A percentile compares a stretch with the other conserved stretches of the same genome.
phyloP scores from a whole-genome alignment of 495 filamentous ascomycete species.

The Apiosordaria backusii region DNA sequence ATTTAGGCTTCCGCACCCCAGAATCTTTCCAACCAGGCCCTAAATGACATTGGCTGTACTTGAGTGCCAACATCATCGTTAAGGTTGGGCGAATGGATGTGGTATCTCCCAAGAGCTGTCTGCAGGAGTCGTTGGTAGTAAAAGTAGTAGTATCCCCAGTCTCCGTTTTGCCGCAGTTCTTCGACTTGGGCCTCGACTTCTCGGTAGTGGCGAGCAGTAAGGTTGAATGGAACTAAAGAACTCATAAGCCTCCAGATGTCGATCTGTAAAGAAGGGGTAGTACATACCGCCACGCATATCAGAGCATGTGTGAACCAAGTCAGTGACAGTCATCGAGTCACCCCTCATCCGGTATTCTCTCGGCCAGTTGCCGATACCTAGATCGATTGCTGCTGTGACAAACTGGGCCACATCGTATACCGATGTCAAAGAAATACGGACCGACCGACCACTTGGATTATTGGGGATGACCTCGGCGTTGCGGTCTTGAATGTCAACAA shows the following conservation, averaged over 20 bases:
- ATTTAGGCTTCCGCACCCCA: constrained; percentile 39
- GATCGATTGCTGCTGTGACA: constrained; percentile 57
- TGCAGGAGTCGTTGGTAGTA: constrained; percentile 47
- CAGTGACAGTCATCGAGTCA: constrained; percentile 53
- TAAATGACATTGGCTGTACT: constrained; percentile 43
- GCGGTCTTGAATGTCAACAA: constrained; percentile 57
- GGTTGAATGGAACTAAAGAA: constrained; percentile 37
- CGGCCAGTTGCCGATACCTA: constrained; percentile 61
- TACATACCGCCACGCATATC: constrained; percentile 40
- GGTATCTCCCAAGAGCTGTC: constrained; percentile 49
- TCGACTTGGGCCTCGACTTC: constrained; percentile 42
- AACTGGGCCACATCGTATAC: constrained; percentile 64
- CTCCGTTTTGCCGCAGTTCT: constrained; percentile 36
- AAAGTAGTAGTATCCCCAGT: constrained; percentile 33
- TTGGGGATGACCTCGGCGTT: constrained; percentile 56
- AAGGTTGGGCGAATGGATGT: constrained; percentile 44
- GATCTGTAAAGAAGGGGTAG: neutral
- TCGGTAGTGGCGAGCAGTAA: constrained; percentile 38
- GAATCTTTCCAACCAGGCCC: constrained; percentile 46
- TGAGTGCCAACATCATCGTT: constrained; percentile 37
- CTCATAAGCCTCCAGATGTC: constrained; percentile 20
- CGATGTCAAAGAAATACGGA: constrained; percentile 61
- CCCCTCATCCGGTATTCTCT: constrained; percentile 63
- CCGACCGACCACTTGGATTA: constrained; percentile 45
- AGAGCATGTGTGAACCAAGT: constrained; percentile 46